Base-by-base conservation (phyloP, 164 flowering plant genomes). In the Piper betle region DNA sequence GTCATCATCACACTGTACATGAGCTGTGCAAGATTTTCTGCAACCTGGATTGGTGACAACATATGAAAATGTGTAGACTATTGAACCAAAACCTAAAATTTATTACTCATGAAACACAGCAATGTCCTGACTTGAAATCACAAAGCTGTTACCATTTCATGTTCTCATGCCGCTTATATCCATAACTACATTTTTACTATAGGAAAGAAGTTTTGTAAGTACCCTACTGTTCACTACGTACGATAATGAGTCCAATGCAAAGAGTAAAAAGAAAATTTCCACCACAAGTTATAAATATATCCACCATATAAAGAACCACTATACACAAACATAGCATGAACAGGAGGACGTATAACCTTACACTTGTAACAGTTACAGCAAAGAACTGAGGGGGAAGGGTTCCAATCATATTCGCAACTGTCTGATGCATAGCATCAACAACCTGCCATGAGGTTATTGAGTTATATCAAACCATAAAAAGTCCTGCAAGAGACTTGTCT, bases 1-100 rank as follows among this genome's bases (percentile, higher is more conserved):
- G 99, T 93, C 99, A 93, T 93, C 82, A 90, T 60, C 50, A 93
- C 84, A 73, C 99, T 90, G 74, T 86, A 87, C 99, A 93, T 93
- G 68, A 90, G 97, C 76, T 90, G 99, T 8, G 99, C 97, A 70
- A 93, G 87, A 81, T 93, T 93, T 74, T 93, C 99, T 62, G 99
- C 99, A 71, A 90, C 99, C 99, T 93, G 78, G 58, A 72, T 60
- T 37, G 77, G 67, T 59, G 55, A 37, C 39, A 54, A 53, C 37
- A 43, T 8, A 55, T 11, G 37, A 4, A 40, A 40, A 25, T n/a
- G 50, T 52, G 60, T 41, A 33, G 13, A 60, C 53, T n/a, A n/a
- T 41, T 11, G 15, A 40, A 42, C 12, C 6, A 19, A 19, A 37
- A 33, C n/a, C 37, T 61, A 37, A 37, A 37, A 9, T 50, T 4